Evolutionary conservation across 768 basidiomycete species (phyloP), one percentile per base, ranked within the genome.

Genomic region (Auricularia auricula-judae): DNA sequence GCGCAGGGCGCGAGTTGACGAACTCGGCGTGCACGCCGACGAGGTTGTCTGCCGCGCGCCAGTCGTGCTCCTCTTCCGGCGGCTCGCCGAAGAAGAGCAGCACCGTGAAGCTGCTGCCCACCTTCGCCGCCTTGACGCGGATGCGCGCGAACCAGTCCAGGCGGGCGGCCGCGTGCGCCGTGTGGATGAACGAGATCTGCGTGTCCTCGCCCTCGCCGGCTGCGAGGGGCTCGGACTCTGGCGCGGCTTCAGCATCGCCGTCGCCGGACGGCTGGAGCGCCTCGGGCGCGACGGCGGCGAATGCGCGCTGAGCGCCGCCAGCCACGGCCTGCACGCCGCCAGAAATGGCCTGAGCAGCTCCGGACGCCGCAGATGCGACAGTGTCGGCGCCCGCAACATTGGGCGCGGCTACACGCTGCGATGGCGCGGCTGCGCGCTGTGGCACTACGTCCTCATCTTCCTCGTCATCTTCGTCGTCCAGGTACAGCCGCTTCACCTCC

Each of bases 11-110:
- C 60, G 67, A 70, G 63, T 76, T 78, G 39, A 78, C 79, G 67
- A 82, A 82, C 29, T 75, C 77, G 64, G 74, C 70, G 69, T 79
- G 77, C 1, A 76, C 71, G n/a, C 80, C 82, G 44, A 81, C 78
- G 66, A 77, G 77, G 63, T 72, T 70, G 3, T 72, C 66, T 65
- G 72, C 70, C 5, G 68, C 64, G 54, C 68, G 71, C 80, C 81
- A 82, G 16, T 76, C 66, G 10, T 65, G 65, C 5, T 75, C 71
- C 62, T 81, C 74, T 23, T 70, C 72, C 14, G 77, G 77, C 16
- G 77, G 76, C 3, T 65, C 66, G 1, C 80, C 82, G 4, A 84
- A 71, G 78, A 83, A 83, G 62, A 84, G 65, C 21, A 78, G 69
- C 34, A 83, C 73, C n/a, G 72, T 71, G 68, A 80, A 82, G 70